Evolutionary conservation across 2,329 filamentous ascomycete species (phyloP).

Genomic region (Calonectria hawksworthii): DNA sequence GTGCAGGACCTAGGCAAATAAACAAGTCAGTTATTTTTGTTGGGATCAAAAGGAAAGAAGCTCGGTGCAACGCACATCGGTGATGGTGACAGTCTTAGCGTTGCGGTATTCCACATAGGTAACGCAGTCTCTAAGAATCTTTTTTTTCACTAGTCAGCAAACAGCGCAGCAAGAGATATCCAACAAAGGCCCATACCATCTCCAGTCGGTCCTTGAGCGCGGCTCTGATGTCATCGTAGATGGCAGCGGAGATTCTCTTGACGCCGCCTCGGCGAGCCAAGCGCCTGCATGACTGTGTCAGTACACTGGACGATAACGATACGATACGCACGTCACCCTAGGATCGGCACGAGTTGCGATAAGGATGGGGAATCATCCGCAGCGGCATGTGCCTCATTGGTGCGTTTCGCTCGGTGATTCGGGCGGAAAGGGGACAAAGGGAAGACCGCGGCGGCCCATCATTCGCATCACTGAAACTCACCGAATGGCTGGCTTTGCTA

Average conservation of each 20-base stretch:
- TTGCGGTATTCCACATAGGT: slow-evolving; percentile 66
- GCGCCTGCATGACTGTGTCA: slow-evolving; percentile 62
- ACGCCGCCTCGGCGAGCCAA: slow-evolving; percentile 83
- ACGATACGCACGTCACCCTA: not conserved
- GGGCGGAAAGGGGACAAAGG: not conserved
- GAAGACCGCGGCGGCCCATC: not conserved
- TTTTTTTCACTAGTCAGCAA: slow-evolving; percentile 45
- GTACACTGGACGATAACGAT: not conserved
- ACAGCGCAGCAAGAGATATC: not conserved
- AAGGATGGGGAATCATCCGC: not conserved
- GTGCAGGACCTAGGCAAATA: slow-evolving; percentile 65
- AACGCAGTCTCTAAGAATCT: slow-evolving; percentile 68
- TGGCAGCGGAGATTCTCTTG: slow-evolving; percentile 75
- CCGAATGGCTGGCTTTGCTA: slow-evolving; percentile 70
- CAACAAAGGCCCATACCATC: slow-evolving; percentile 52
- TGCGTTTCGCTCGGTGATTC: not conserved
- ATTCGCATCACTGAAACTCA: slow-evolving; percentile 45
- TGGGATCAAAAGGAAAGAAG: slow-evolving; percentile 4
- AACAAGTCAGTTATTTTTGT: slow-evolving; percentile 21
- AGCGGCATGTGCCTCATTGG: not conserved
- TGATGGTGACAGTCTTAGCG: slow-evolving; percentile 73
- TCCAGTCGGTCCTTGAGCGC: slow-evolving; percentile 66
- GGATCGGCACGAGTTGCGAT: not conserved
- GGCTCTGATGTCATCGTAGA: slow-evolving; percentile 73
- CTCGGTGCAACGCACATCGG: slow-evolving; percentile 65